Evolutionary conservation across 345 rosid genomes (phyloP).

Genomic region (Populus davidiana): DNA sequence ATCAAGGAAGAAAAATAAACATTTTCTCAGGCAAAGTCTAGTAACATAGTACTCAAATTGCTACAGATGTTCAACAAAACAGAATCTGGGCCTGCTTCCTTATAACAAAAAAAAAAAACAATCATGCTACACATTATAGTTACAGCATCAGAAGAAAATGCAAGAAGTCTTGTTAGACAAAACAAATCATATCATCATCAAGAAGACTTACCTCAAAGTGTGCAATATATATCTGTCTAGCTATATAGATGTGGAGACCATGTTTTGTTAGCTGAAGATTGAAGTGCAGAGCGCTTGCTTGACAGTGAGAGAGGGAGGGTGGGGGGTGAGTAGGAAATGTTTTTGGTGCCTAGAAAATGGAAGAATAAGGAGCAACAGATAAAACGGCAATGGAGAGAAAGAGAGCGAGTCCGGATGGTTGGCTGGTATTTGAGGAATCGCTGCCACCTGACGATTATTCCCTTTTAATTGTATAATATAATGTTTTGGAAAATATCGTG

Average conservation of each 20-base stretch:
- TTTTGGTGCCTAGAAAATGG: background rate
- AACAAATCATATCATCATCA: background rate
- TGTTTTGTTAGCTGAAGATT: background rate
- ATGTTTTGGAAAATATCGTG: background rate
- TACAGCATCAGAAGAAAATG: background rate
- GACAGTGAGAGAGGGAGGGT: background rate
- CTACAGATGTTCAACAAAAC: background rate
- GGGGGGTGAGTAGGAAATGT: background rate
- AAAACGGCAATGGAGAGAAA: constrained; percentile 17
- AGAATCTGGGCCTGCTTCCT: background rate
- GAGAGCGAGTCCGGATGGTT: constrained; percentile 8
- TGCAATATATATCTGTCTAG: background rate
- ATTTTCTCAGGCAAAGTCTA: background rate
- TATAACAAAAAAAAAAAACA: background rate
- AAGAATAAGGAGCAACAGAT: constrained; percentile 1
- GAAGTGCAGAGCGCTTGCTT: background rate
- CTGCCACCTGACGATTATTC: constrained; percentile 7
- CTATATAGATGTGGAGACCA: background rate
- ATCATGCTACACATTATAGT: background rate
- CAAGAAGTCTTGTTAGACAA: background rate
- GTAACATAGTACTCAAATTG: background rate
- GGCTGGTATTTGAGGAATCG: constrained; percentile 36
- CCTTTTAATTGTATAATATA: background rate
- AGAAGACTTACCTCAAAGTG: background rate
- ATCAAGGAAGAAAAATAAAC: background rate